Evolutionary conservation across 495 filamentous ascomycete species (phyloP).

Genomic region (Penicillium herquei): DNA sequence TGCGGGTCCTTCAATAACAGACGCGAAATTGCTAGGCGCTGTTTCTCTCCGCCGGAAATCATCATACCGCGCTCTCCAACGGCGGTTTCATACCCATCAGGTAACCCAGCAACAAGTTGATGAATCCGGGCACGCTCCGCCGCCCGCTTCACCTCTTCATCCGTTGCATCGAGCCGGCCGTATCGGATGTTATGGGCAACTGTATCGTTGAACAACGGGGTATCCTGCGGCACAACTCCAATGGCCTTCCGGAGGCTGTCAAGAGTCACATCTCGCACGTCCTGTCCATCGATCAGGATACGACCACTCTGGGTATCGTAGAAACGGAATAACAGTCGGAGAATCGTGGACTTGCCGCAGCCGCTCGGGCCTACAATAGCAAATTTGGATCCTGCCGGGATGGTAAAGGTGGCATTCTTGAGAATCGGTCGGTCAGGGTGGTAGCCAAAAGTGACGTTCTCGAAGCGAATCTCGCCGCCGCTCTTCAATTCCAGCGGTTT

Average conservation of each 20-base stretch:
- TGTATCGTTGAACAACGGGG: conserved; percentile 92
- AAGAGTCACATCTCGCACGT: conserved; percentile 77
- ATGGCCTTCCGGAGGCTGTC: conserved; percentile 83
- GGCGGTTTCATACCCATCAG: conserved; percentile 85
- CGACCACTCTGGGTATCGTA: conserved; percentile 87
- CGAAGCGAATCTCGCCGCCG: conserved; percentile 87
- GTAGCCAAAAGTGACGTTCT: conserved; percentile 95
- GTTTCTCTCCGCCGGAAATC: conserved; percentile 97
- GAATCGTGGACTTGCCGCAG: conserved; percentile 92
- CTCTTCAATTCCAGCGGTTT: conserved; percentile 65
- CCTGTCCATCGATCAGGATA: conserved; percentile 91
- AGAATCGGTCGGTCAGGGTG: conserved; percentile 84
- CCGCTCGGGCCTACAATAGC: conserved; percentile 94
- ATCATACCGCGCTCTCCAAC: conserved; percentile 97
- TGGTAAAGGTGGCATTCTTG: conserved; percentile 77
- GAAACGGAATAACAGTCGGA: conserved; percentile 88
- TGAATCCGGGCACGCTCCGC: conserved; percentile 82
- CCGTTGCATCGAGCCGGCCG: conserved; percentile 77
- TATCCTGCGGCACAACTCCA: conserved; percentile 96
- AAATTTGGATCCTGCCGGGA: conserved; percentile 93
- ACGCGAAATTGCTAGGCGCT: conserved; percentile 83
- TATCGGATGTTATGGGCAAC: conserved; percentile 95
- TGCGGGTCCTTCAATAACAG: conserved; percentile 90
- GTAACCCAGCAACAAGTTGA: conserved; percentile 72
- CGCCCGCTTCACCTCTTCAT: conserved; percentile 69